phyloP scores from a whole-genome alignment of 805 yeast genomes.

The Monosporozyma yasuniensis region DNA sequence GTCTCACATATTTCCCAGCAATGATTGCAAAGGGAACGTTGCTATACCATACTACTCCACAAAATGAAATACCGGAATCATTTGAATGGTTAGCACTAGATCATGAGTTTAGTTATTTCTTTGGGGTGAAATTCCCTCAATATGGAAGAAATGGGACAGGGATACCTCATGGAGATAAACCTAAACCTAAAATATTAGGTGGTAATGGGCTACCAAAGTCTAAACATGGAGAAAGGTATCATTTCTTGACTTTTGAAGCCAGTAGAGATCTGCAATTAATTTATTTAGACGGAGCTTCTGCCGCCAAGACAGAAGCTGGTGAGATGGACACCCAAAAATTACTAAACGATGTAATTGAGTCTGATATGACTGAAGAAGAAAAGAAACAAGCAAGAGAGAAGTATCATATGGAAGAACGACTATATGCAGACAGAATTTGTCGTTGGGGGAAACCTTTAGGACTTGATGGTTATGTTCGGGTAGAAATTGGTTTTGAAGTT shows the following conservation, averaged over 20 bases:
- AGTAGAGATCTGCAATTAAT: conserved; percentile 41
- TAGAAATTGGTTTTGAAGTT: conserved; percentile 56
- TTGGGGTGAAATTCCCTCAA: conserved; percentile 28
- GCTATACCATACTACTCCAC: conserved; percentile 47
- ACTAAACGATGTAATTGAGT: conserved; percentile 29
- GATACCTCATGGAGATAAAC: background rate
- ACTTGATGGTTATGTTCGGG: conserved; percentile 48
- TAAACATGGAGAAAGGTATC: background rate
- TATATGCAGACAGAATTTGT: conserved; percentile 44
- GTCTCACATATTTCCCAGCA: conserved; percentile 53
- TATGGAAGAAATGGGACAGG: conserved; percentile 15
- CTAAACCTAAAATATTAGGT: background rate
- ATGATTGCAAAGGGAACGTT: conserved; percentile 50
- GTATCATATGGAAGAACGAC: conserved; percentile 34
- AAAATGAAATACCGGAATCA: conserved; percentile 35
- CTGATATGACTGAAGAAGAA: conserved; percentile 8
- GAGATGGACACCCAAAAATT: conserved; percentile 53
- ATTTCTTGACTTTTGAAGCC: conserved; percentile 37
- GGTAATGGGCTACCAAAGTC: no score
- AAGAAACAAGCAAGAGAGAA: conserved; percentile 4
- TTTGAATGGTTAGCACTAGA: conserved; percentile 62
- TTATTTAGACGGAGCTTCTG: conserved; percentile 59
- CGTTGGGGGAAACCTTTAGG: conserved; percentile 45
- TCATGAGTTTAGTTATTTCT: conserved; percentile 48
- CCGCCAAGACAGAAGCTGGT: conserved; percentile 49